A percentile compares a stretch with the other conserved stretches of the same genome.
Conservation (phyloP, 208 protist species). For the Phytomonas sp. region DNA sequence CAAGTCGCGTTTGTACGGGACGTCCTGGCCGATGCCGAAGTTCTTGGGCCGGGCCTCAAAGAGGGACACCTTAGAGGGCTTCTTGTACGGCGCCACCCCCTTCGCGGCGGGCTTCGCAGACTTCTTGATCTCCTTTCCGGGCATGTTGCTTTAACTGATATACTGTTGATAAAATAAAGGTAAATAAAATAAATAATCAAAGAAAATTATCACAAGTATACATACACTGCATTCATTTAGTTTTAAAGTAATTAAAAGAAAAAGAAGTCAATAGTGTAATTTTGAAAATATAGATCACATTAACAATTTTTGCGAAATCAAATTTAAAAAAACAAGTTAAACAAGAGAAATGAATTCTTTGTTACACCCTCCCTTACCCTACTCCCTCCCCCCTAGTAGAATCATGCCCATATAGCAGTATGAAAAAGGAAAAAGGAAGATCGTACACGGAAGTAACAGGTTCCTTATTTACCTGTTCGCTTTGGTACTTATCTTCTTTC, state of each 20-base stretch:
- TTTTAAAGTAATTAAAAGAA: conserved; percentile 1
- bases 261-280: neutral
- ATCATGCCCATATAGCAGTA: neutral
- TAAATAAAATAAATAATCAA: conserved; percentile 6
- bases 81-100: conserved; percentile 76
- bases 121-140: conserved; percentile 72
- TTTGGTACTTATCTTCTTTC: too few relatives aligned
- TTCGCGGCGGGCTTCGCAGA: conserved; percentile 49
- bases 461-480: too few relatives aligned
- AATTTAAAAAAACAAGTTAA: conserved; percentile 1
- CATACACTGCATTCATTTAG: neutral
- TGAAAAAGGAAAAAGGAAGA: neutral
- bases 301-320: conserved; percentile 7
- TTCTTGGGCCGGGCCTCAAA: conserved; percentile 84
- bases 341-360: conserved; percentile 2
- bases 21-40: conserved; percentile 90
- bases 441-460: too few relatives aligned
- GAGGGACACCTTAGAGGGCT: conserved; percentile 40
- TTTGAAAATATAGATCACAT: neutral
- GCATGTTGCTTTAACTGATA: neutral
- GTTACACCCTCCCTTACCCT: neutral
- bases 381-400: neutral
- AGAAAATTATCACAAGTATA: neutral
- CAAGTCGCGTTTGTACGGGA: conserved; percentile 94
- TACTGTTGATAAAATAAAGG: neutral